A percentile compares a stretch with the other conserved stretches of the same genome.
phyloP scores from a whole-genome alignment of 441 rosid genomes.

The Flueggea neowawraea region DNA sequence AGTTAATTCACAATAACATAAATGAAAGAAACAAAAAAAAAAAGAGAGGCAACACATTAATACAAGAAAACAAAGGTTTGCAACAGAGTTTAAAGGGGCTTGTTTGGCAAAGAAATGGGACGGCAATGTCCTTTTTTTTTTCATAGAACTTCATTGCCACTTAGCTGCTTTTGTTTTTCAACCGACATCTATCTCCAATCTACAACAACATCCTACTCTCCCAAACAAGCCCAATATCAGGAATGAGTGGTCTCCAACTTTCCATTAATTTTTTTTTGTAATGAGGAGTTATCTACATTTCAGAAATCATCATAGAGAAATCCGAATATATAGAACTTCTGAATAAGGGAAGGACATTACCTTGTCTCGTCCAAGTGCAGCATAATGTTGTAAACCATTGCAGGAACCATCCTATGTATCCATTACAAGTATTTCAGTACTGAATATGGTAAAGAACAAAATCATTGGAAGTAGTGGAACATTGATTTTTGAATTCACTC shows the following conservation, averaged over 20 bases:
- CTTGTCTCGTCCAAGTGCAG: slow-evolving; percentile 98
- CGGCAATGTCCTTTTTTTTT: too few species aligned
- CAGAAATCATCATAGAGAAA: not conserved
- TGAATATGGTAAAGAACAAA: not conserved
- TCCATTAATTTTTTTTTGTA: too few species aligned
- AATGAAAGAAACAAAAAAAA: not conserved
- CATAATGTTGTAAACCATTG: slow-evolving; percentile 99
- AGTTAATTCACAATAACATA: slow-evolving; percentile 12
- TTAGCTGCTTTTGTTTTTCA: too few species aligned
- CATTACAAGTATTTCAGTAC: slow-evolving; percentile 4
- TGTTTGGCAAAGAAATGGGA: too few species aligned
- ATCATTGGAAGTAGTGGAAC: not conserved
- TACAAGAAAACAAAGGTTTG: not conserved
- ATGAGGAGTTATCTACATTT: not conserved
- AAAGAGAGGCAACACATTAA: not conserved
- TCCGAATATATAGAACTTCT: not conserved
- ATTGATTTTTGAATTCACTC: not conserved
- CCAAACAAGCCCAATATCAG: too few species aligned
- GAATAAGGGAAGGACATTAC: slow-evolving; percentile 28
- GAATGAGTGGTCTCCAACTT: too few species aligned
- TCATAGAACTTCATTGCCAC: too few species aligned
- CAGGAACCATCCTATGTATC: slow-evolving; percentile 94
- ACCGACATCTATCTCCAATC: too few species aligned
- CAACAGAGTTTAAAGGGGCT: not conserved
- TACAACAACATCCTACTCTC: too few species aligned